These are phyloP conservation scores for Takakia lepidozioides DNA, from an alignment of 225 moss, liverwort and hornwort species.

Conservation along the genomic window DNA sequence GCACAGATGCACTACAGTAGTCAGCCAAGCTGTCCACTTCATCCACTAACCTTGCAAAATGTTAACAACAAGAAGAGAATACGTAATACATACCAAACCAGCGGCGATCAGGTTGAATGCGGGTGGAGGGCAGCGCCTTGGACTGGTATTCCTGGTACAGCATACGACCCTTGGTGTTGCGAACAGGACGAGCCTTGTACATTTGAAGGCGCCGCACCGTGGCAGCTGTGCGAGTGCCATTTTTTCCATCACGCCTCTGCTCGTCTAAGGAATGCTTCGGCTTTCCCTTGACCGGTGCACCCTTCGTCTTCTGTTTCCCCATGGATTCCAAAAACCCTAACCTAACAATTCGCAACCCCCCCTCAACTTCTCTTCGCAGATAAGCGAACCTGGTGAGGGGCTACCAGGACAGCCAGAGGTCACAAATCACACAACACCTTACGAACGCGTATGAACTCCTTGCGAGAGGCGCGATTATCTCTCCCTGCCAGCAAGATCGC, in stretches of 20 bases:
- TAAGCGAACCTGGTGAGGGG: no score
- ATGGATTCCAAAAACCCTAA: slow-evolving; percentile 9
- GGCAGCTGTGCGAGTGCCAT: slow-evolving; percentile 62
- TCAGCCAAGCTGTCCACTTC: not conserved
- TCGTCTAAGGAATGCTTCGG: slow-evolving; percentile 91
- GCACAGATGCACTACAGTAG: slow-evolving; percentile 4
- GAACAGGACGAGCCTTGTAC: slow-evolving; percentile 89
- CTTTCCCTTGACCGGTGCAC: slow-evolving; percentile 68
- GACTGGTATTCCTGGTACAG: slow-evolving; percentile 85
- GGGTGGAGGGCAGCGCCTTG: slow-evolving; percentile 61
- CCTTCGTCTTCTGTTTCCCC: slow-evolving; percentile 75
- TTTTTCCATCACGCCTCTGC: slow-evolving; percentile 66
- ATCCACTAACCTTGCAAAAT: not conserved
- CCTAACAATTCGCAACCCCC: no score
- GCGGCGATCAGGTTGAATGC: slow-evolving; percentile 95
- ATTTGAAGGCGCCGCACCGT: slow-evolving; percentile 93
- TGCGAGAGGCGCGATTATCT: no score
- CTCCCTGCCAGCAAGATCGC: no score
- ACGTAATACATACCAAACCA: slow-evolving; percentile 91
- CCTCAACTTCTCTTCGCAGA: no score
- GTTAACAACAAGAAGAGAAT: not conserved
- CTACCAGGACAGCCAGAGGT: no score
- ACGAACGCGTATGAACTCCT: no score
- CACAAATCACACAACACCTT: no score
- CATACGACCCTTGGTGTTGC: slow-evolving; percentile 76